phyloP scores from a whole-genome alignment of 805 yeast genomes.

The Debaryomyces prosopidis region DNA sequence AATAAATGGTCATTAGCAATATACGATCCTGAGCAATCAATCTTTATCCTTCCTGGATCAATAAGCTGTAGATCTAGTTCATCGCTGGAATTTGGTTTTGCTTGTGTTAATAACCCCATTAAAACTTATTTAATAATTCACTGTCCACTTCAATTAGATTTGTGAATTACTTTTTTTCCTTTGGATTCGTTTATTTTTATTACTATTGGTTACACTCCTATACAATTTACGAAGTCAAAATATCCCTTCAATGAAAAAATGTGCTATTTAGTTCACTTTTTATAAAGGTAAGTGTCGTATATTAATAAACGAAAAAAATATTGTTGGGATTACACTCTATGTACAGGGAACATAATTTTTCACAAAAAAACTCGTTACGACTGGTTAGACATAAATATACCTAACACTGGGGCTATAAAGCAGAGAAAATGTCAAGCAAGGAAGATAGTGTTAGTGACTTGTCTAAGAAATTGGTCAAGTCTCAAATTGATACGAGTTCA shows the following conservation, averaged over 20 bases:
- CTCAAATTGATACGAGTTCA: neutral
- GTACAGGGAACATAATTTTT: neutral
- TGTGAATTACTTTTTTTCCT: too few relatives aligned
- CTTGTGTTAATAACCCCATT: slow-evolving; percentile 1
- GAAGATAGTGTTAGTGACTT: neutral
- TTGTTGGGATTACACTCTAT: neutral
- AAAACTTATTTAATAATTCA: neutral
- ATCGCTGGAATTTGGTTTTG: slow-evolving; percentile 1
- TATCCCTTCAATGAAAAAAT: too few relatives aligned
- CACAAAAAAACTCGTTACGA: neutral
- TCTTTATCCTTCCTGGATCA: slow-evolving; percentile 38
- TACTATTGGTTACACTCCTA: too few relatives aligned
- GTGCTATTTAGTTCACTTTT: too few relatives aligned
- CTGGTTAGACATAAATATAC: too few relatives aligned
- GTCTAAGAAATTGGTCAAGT: neutral
- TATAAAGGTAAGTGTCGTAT: too few relatives aligned
- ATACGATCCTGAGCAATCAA: slow-evolving; percentile 47
- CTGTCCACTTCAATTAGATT: too few relatives aligned
- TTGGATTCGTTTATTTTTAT: too few relatives aligned
- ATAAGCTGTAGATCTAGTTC: slow-evolving; percentile 18
- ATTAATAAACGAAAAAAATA: neutral
- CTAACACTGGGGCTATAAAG: neutral
- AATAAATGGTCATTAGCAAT: slow-evolving; percentile 44
- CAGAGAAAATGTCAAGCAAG: neutral
- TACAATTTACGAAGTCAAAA: too few relatives aligned